Evolutionary conservation across 768 basidiomycete genomes (phyloP).

Genomic region (Megacollybia marginata): DNA sequence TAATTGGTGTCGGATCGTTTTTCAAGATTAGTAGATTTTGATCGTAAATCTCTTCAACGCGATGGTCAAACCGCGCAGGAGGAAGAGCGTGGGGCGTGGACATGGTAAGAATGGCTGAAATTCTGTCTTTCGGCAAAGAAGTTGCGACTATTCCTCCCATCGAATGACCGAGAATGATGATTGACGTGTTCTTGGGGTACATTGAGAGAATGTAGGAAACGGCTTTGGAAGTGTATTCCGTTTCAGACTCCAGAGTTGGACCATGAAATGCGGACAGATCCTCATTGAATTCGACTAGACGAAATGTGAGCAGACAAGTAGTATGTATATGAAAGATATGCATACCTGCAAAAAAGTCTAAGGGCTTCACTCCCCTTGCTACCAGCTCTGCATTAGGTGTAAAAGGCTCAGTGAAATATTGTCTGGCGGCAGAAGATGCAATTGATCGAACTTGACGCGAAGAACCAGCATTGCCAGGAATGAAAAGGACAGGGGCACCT

Average conservation of each 20-base stretch:
- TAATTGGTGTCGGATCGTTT: slow-evolving; percentile 50
- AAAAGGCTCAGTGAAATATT: slow-evolving; percentile 63
- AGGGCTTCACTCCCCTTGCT: slow-evolving; percentile 37
- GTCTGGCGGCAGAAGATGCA: slow-evolving; percentile 82
- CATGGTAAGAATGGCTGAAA: slow-evolving; percentile 89
- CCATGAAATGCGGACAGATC: slow-evolving; percentile 96
- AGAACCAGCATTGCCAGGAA: slow-evolving; percentile 96
- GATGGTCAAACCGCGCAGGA: slow-evolving; percentile 80
- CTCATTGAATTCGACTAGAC: slow-evolving; percentile 89
- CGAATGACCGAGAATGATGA: slow-evolving; percentile 87
- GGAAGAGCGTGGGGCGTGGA: slow-evolving; percentile 87
- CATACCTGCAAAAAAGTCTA: slow-evolving; percentile 87
- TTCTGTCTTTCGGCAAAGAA: slow-evolving; percentile 48
- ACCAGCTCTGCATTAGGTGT: slow-evolving; percentile 46
- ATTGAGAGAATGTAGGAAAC: slow-evolving; percentile 73
- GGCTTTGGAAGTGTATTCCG: slow-evolving; percentile 60
- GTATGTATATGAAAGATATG: slow-evolving; percentile 2
- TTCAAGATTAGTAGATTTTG: slow-evolving; percentile 32
- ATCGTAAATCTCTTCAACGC: slow-evolving; percentile 69
- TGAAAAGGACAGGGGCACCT: slow-evolving; percentile 84
- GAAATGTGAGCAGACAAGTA: neutral
- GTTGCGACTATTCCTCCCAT: slow-evolving; percentile 96
- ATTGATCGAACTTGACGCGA: slow-evolving; percentile 92
- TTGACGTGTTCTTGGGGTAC: slow-evolving; percentile 55
- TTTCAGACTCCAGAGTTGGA: slow-evolving; percentile 78